These are phyloP conservation scores for Colletotrichum sp. DNA, from an alignment of 2,329 filamentous ascomycete species.

Conservation along the genomic window DNA sequence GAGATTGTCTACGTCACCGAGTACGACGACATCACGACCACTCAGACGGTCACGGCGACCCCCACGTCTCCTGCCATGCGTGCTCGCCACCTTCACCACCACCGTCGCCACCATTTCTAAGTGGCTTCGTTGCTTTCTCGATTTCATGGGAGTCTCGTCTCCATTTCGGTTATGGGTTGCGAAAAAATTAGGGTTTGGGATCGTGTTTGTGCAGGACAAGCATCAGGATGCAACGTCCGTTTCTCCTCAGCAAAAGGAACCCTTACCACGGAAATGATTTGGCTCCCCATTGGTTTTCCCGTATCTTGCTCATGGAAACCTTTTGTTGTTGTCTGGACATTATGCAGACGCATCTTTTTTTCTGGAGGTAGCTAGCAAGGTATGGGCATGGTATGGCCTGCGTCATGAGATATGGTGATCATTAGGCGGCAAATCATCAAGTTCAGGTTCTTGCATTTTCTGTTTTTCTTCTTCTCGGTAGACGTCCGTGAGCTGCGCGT, in stretches of 20 bases:
- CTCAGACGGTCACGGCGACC: constrained; percentile 40
- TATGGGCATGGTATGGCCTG: constrained; percentile 7
- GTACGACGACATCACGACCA: constrained; percentile 42
- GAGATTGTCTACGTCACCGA: constrained; percentile 58
- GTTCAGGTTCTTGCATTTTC: neutral
- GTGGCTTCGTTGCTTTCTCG: neutral
- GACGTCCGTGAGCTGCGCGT: constrained; percentile 2
- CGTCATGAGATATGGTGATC: constrained; percentile 18
- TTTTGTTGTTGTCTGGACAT: constrained; percentile 18
- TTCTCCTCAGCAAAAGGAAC: neutral
- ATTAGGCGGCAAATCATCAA: constrained; percentile 20
- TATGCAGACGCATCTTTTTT: constrained; percentile 10
- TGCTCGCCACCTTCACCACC: constrained; percentile 41
- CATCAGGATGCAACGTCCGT: constrained; percentile 15
- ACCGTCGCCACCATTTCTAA: constrained; percentile 33
- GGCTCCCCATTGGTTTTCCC: constrained; percentile 15
- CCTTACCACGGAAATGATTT: constrained; percentile 13
- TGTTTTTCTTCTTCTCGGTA: constrained; percentile 1
- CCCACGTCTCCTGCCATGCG: constrained; percentile 23
- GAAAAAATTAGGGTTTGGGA: constrained; percentile 1
- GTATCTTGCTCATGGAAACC: constrained; percentile 14
- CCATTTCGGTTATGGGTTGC: neutral
- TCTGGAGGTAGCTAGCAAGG: constrained; percentile 20
- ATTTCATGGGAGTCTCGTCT: neutral
- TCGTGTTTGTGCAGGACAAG: neutral